A percentile compares a stretch with the other conserved stretches of the same genome.
Evolutionary conservation across 192 early-diverging fungal genomes (phyloP).

Genomic region (Jimgerdemannia flammicorona): DNA sequence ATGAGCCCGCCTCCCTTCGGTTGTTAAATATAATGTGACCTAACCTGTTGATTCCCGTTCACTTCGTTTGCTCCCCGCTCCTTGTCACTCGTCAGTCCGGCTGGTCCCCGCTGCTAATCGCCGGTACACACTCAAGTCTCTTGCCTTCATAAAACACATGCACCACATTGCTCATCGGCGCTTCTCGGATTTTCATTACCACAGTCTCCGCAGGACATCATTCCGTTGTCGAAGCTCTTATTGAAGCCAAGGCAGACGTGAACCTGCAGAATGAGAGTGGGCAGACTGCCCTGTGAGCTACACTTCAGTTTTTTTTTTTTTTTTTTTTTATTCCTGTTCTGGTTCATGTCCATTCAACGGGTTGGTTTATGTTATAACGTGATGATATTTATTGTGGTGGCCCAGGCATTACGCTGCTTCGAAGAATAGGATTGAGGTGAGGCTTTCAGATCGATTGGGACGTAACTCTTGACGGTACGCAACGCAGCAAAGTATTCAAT

Average conservation of each 20-base stretch:
- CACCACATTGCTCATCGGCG: background rate
- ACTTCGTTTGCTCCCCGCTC: background rate
- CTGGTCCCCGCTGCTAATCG: slow-evolving; percentile 54
- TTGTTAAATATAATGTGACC: background rate
- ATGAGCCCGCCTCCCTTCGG: background rate
- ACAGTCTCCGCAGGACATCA: slow-evolving; percentile 45
- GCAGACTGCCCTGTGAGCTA: slow-evolving; percentile 44
- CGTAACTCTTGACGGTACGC: no score
- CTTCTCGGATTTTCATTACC: background rate
- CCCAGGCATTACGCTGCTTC: slow-evolving; percentile 57
- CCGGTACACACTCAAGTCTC: slow-evolving; percentile 26
- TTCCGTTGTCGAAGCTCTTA: slow-evolving; percentile 24
- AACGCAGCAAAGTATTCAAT: no score
- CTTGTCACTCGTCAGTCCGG: slow-evolving; percentile 23
- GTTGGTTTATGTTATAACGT: background rate
- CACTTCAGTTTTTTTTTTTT: background rate
- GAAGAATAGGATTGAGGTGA: slow-evolving; percentile 51
- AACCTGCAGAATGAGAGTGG: slow-evolving; percentile 45
- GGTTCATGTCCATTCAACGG: no score
- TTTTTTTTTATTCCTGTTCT: background rate
- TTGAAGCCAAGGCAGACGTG: slow-evolving; percentile 37
- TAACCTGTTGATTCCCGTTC: no score
- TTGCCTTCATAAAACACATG: background rate
- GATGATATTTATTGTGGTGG: slow-evolving; percentile 8
- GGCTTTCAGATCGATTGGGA: background rate